Percentiles rank a stretch among this genome's conserved stretches.
Conservation (phyloP, 2,329 filamentous ascomycete species). For the Diaporthe ampelina region DNA sequence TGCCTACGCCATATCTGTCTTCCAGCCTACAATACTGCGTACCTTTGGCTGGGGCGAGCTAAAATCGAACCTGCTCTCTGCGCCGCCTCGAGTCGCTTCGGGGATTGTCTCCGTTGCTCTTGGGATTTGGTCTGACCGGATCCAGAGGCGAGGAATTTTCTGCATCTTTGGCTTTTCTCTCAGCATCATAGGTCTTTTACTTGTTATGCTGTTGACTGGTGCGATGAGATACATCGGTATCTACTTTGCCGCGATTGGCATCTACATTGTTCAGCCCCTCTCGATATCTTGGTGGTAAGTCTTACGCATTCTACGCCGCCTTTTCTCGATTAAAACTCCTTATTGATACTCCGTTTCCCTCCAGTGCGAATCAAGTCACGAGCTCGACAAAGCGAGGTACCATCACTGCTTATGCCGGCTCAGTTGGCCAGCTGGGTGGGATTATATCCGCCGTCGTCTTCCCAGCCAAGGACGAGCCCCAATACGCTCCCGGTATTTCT, state of each 20-base stretch:
- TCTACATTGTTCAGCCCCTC: conserved; percentile 50
- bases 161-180: conserved; percentile 6
- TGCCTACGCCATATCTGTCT: conserved; percentile 51
- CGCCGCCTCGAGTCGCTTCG: conserved; percentile 1
- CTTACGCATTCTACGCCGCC: not conserved
- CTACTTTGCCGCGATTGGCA: conserved; percentile 50
- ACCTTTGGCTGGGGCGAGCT: conserved; percentile 50
- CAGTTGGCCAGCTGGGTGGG: conserved; percentile 57
- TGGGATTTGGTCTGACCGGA: conserved; percentile 1
- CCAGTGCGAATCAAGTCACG: conserved; percentile 57
- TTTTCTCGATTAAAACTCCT: not conserved
- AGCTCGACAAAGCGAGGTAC: conserved; percentile 62
- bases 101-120: conserved; percentile 6
- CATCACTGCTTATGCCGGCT: conserved; percentile 61
- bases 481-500: not conserved
- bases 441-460: conserved; percentile 41
- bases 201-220: conserved; percentile 44
- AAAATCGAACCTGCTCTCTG: conserved; percentile 50
- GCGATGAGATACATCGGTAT: conserved; percentile 48
- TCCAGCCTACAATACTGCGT: conserved; percentile 52
- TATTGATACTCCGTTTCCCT: not conserved
- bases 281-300: conserved; percentile 44
- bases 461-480: not conserved
- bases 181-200: not conserved
- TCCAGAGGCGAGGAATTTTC: not conserved